Percentiles rank a stretch among this genome's conserved stretches.
phyloP scores from a whole-genome alignment of 2,329 filamentous ascomycete species.

The Helicocarpus griseus region DNA sequence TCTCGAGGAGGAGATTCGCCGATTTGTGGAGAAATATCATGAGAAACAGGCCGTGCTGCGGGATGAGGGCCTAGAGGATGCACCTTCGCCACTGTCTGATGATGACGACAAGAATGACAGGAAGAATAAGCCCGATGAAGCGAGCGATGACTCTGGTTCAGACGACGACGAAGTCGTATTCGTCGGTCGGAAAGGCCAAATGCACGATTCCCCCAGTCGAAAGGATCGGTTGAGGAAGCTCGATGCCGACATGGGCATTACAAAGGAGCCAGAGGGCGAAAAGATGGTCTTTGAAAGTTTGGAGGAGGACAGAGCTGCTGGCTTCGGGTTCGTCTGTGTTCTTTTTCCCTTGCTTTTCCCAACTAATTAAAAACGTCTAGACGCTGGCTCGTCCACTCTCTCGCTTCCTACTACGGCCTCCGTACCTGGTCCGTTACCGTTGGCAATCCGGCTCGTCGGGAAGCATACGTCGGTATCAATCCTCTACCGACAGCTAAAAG shows the following conservation, averaged over 20 bases:
- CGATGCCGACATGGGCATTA: slow-evolving; percentile 19
- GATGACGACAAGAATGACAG: slow-evolving; percentile 2
- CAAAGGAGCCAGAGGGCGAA: slow-evolving; percentile 43
- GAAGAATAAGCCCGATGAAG: slow-evolving; percentile 7
- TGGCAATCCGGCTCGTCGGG: slow-evolving; percentile 59
- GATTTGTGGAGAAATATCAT: slow-evolving; percentile 58
- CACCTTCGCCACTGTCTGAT: slow-evolving; percentile 23
- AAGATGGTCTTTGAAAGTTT: slow-evolving; percentile 73
- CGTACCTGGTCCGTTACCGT: slow-evolving; percentile 71
- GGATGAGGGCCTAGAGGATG: slow-evolving; percentile 37
- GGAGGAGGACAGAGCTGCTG: slow-evolving; percentile 63
- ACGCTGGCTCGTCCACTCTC: slow-evolving; percentile 86
- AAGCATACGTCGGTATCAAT: slow-evolving; percentile 69
- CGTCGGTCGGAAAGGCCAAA: slow-evolving; percentile 58
- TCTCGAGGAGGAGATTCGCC: slow-evolving; percentile 73
- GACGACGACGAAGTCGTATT: slow-evolving; percentile 73
- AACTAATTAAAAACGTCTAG: slow-evolving; percentile 35
- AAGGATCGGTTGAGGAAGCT: slow-evolving; percentile 44
- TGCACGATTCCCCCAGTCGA: slow-evolving; percentile 49
- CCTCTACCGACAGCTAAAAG: slow-evolving; percentile 1
- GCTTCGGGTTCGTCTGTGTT: slow-evolving; percentile 61
- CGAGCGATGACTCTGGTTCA: slow-evolving; percentile 12
- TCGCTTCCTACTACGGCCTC: slow-evolving; percentile 85
- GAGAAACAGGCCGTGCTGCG: slow-evolving; percentile 40
- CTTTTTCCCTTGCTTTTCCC: neutral